Evolutionary conservation across 176 grass and related monocot species (phyloP).

Genomic region (Paspalum notatum): DNA sequence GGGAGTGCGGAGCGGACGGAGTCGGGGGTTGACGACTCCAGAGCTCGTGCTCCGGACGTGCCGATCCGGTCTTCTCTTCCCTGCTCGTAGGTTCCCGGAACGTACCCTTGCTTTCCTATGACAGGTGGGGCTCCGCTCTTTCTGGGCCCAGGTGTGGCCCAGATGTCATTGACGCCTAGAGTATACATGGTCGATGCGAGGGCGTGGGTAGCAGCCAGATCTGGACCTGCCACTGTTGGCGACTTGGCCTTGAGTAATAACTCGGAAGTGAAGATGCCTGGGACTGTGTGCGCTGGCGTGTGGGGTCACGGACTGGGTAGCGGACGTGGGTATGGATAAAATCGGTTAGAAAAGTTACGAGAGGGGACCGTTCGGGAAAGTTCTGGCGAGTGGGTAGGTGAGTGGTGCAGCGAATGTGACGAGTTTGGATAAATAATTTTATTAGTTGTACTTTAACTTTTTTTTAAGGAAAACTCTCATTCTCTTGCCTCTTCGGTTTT

Average conservation of each 20-base stretch:
- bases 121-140: rapidly evolving
- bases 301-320: background rate
- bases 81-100: background rate
- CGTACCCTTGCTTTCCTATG: background rate
- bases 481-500: background rate
- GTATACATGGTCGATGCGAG: background rate
- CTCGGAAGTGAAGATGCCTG: conserved; percentile 3
- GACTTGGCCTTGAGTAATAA: conserved; percentile 37
- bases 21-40: conserved; percentile 40
- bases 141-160: background rate
- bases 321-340: background rate
- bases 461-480: too few species aligned
- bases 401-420: conserved; percentile 41
- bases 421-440: conserved; percentile 29
- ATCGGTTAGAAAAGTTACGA: background rate
- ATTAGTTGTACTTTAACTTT: too few species aligned
- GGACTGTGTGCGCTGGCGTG: conserved; percentile 23
- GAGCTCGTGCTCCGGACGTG: conserved; percentile 35
- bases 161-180: background rate
- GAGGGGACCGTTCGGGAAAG: conserved; percentile 33
- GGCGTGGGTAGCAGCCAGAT: conserved; percentile 27
- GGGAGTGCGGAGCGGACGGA: conserved; percentile 41
- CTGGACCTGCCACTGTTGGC: conserved; percentile 18
- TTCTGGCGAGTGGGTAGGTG: conserved; percentile 34
- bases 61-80: background rate